These are phyloP conservation scores for Beauveria pseudobassiana DNA, from an alignment of 2,329 filamentous ascomycete genomes.

Conservation along the genomic window DNA sequence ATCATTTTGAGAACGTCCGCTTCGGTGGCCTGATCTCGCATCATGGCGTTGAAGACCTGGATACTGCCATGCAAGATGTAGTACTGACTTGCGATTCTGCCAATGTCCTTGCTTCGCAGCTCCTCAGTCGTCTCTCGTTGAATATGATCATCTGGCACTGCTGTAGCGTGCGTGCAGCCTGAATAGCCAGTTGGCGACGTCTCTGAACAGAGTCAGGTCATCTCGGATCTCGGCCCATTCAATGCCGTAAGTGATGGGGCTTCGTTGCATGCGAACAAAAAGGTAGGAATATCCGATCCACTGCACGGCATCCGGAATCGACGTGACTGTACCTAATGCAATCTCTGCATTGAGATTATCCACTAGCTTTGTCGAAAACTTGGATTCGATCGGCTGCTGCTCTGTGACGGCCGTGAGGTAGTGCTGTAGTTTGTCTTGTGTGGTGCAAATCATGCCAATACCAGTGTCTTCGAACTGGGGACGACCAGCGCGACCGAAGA, in stretches of 20 bases:
- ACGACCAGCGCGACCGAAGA: conserved; percentile 95
- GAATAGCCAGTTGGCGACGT: conserved; percentile 76
- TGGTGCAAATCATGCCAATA: conserved; percentile 97
- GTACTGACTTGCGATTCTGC: conserved; percentile 92
- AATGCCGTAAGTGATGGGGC: conserved; percentile 87
- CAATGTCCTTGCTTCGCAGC: conserved; percentile 87
- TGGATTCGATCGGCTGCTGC: conserved; percentile 95
- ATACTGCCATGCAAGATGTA: conserved; percentile 92
- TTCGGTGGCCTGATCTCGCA: conserved; percentile 78
- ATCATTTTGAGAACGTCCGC: conserved; percentile 95
- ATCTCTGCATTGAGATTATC: conserved; percentile 97
- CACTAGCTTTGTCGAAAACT: conserved; percentile 85
- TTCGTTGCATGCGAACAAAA: conserved; percentile 92
- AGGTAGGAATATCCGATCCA: conserved; percentile 98
- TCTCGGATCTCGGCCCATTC: conserved; percentile 87
- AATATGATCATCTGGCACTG: conserved; percentile 98
- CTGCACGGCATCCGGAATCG: conserved; percentile 84
- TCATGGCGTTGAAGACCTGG: conserved; percentile 93
- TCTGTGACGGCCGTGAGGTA: conserved; percentile 91
- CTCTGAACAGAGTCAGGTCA: conserved; percentile 77
- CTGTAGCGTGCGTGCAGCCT: conserved; percentile 80
- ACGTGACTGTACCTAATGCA: conserved; percentile 87
- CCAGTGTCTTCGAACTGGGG: conserved; percentile 96
- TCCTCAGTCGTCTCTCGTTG: conserved; percentile 88
- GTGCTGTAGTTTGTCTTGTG: conserved; percentile 84